phyloP scores from a whole-genome alignment of 768 basidiomycete species.

The Crassisporium funariophilum region DNA sequence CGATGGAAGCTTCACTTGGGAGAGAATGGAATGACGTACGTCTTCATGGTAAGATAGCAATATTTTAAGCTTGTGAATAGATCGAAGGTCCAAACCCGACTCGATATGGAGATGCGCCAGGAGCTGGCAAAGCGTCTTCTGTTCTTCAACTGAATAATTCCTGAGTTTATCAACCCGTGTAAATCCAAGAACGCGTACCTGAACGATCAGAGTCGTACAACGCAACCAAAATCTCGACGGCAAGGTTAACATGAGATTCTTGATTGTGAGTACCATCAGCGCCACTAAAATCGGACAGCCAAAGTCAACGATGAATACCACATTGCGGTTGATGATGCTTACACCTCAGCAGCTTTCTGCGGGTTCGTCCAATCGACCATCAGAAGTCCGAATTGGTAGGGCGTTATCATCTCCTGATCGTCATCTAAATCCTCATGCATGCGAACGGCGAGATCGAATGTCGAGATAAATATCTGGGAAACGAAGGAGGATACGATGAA shows the following conservation, averaged over 20 bases:
- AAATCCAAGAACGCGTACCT: constrained; percentile 29
- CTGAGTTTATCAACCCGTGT: background rate
- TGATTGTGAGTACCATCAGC: constrained; percentile 22
- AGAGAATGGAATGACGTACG: constrained; percentile 32
- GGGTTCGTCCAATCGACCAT: constrained; percentile 91
- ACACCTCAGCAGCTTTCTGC: constrained; percentile 59
- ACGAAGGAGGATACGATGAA: constrained; percentile 1
- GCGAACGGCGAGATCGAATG: constrained; percentile 61
- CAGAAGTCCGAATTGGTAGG: constrained; percentile 74
- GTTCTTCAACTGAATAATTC: constrained; percentile 51
- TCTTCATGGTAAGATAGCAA: constrained; percentile 52
- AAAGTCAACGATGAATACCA: constrained; percentile 2
- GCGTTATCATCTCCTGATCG: constrained; percentile 71
- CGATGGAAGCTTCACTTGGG: background rate
- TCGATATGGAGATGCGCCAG: constrained; percentile 61
- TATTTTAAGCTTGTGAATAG: constrained; percentile 49
- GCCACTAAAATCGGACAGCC: constrained; percentile 6
- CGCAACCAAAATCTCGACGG: constrained; percentile 52
- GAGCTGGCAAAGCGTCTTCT: constrained; percentile 65
- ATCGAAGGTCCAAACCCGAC: constrained; percentile 34
- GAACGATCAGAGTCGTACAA: constrained; percentile 50
- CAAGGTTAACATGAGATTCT: constrained; percentile 58
- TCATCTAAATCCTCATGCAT: constrained; percentile 68
- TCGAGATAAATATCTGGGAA: constrained; percentile 66
- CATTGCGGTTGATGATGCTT: constrained; percentile 12